These are phyloP conservation scores for Alternaria gaisen DNA, from an alignment of 2,329 filamentous ascomycete species.

Conservation along the genomic window DNA sequence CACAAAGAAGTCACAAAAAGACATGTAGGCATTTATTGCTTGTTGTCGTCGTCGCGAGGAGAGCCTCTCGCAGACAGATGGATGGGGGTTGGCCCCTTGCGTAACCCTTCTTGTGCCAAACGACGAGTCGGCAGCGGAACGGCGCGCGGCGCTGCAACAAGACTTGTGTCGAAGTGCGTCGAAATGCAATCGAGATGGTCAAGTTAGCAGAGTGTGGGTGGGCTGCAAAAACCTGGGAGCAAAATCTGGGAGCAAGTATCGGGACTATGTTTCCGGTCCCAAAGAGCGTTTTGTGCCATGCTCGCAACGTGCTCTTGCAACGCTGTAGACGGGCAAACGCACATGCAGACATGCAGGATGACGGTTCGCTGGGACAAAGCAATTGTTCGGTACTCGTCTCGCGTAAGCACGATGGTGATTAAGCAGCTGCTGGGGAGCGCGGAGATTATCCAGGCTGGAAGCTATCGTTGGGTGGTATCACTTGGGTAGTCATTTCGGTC, in stretches of 20 bases:
- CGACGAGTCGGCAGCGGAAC: conserved; percentile 30
- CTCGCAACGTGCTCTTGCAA: conserved; percentile 10
- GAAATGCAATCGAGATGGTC: conserved; percentile 24
- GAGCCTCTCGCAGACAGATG: neutral
- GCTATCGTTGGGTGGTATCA: conserved; percentile 8
- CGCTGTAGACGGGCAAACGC: conserved; percentile 23
- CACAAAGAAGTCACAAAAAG: conserved; percentile 2
- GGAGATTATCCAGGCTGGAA: conserved; percentile 26
- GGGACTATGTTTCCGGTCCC: conserved; percentile 9
- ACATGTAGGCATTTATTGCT: neutral
- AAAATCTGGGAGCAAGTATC: neutral
- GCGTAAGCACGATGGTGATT: conserved; percentile 30
- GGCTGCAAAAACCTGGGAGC: conserved; percentile 10
- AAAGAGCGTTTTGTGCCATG: conserved; percentile 3
- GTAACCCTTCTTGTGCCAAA: conserved; percentile 15
- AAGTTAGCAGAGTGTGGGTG: neutral
- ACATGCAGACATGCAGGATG: conserved; percentile 29
- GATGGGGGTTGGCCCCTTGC: conserved; percentile 10
- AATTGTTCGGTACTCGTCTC: conserved; percentile 26
- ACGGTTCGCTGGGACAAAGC: conserved; percentile 18
- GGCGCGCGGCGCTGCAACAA: conserved; percentile 34
- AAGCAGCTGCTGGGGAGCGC: conserved; percentile 21
- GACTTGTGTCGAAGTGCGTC: conserved; percentile 3
- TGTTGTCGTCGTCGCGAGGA: conserved; percentile 2
- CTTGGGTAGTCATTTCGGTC: conserved; percentile 23